Conservation (phyloP, 495 filamentous ascomycete genomes). For the Penicillium egyptiacum region DNA sequence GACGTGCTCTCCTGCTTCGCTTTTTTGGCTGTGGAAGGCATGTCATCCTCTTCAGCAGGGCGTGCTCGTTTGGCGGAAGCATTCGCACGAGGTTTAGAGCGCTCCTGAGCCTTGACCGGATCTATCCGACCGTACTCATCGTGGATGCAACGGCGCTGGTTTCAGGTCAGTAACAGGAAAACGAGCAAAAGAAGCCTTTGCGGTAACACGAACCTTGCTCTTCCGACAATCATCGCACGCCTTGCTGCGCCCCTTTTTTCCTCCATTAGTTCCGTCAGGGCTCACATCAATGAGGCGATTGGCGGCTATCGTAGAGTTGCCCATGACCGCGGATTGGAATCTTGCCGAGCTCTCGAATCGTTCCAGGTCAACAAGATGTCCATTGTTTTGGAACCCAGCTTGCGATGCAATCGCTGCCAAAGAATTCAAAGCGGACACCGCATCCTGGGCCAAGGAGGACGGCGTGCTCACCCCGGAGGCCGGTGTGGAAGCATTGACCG, state of each 20-base stretch:
- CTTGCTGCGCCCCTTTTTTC: constrained; percentile 59
- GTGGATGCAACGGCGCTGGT: constrained; percentile 67
- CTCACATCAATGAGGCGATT: constrained; percentile 38
- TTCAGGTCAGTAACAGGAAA: constrained; percentile 4
- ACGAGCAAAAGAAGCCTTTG: background rate
- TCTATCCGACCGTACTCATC: constrained; percentile 65
- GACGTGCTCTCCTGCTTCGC: constrained; percentile 45
- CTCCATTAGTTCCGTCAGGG: constrained; percentile 35
- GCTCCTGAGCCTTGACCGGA: constrained; percentile 60
- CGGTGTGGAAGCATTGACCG: constrained; percentile 31
- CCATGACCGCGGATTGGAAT: constrained; percentile 29
- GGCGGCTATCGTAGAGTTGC: constrained; percentile 29
- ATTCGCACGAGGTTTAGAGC: constrained; percentile 57
- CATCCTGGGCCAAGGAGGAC: constrained; percentile 44
- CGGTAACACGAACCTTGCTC: constrained; percentile 55
- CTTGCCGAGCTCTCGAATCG: constrained; percentile 33
- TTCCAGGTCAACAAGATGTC: constrained; percentile 24
- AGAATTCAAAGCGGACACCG: constrained; percentile 47
- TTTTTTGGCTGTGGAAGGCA: constrained; percentile 32
- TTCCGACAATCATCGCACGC: constrained; percentile 67
- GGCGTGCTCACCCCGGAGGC: constrained; percentile 34
- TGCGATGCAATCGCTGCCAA: constrained; percentile 47
- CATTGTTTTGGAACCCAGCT: constrained; percentile 34
- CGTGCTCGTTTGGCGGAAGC: constrained; percentile 50
- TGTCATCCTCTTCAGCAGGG: constrained; percentile 37